These are phyloP conservation scores for Sporisorium reilianum DNA, from an alignment of 1,284 basidiomycete species.

Conservation along the genomic window DNA sequence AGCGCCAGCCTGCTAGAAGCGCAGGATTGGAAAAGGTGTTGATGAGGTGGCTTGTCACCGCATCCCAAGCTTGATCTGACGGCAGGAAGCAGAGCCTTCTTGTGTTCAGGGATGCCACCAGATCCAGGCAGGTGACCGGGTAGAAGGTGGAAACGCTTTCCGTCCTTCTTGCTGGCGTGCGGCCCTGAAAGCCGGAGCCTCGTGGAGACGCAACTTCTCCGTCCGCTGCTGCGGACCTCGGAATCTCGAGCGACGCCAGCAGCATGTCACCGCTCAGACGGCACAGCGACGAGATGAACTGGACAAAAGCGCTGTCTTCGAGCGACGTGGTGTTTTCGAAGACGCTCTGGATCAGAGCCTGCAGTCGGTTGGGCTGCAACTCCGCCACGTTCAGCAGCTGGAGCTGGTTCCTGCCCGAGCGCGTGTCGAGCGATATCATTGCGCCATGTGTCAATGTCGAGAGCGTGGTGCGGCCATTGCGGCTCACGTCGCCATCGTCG, in stretches of 20 bases:
- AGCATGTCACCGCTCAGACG: constrained; percentile 76
- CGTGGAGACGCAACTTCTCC: constrained; percentile 18
- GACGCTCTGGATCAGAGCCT: constrained; percentile 51
- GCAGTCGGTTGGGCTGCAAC: constrained; percentile 30
- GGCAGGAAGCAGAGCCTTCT: constrained; percentile 83
- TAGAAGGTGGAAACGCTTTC: constrained; percentile 72
- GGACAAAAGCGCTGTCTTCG: constrained; percentile 83
- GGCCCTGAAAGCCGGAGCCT: constrained; percentile 14
- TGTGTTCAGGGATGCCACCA: constrained; percentile 83
- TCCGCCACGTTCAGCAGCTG: constrained; percentile 41
- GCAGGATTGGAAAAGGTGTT: constrained; percentile 77
- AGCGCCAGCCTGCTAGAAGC: constrained; percentile 82
- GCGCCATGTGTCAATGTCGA: constrained; percentile 45
- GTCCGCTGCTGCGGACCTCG: constrained; percentile 5
- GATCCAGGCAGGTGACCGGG: constrained; percentile 84
- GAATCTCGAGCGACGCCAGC: constrained; percentile 13
- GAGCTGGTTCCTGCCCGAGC: constrained; percentile 40
- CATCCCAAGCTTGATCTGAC: constrained; percentile 86
- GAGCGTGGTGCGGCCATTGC: constrained; percentile 31
- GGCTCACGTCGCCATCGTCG: constrained; percentile 13
- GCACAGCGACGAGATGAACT: constrained; percentile 85
- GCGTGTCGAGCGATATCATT: constrained; percentile 36
- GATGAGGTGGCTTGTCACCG: constrained; percentile 82
- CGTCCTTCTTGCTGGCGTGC: constrained; percentile 2
- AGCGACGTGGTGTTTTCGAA: constrained; percentile 75